Evolutionary conservation across 2,329 filamentous ascomycete genomes (phyloP).

Genomic region (Trichoderma brevicompactum): DNA sequence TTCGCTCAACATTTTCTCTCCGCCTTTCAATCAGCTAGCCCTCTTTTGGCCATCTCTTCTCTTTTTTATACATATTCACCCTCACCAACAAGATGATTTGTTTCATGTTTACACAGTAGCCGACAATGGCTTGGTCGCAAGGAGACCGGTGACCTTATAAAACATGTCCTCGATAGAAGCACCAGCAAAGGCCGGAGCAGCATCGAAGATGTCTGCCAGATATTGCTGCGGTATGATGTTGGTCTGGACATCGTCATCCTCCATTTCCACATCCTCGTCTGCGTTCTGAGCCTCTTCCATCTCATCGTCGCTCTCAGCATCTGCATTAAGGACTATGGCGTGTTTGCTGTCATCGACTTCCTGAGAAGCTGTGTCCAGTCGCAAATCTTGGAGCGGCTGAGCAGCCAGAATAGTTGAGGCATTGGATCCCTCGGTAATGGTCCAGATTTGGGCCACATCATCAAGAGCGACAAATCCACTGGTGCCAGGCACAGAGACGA

Average conservation of each 20-base stretch:
- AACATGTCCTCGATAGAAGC: constrained; percentile 77
- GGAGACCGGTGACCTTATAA: constrained; percentile 66
- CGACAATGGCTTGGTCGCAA: constrained; percentile 59
- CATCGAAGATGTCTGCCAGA: constrained; percentile 71
- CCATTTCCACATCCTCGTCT: constrained; percentile 52
- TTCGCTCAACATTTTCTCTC: not conserved
- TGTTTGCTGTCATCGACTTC: constrained; percentile 37
- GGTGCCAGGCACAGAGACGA: constrained; percentile 66
- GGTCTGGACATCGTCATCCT: constrained; percentile 54
- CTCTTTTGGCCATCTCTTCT: not conserved
- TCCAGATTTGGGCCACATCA: constrained; percentile 73
- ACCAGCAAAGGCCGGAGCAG: constrained; percentile 68
- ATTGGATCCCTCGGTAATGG: constrained; percentile 62
- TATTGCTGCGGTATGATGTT: constrained; percentile 70
- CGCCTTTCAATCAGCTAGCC: not conserved
- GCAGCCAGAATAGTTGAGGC: constrained; percentile 57
- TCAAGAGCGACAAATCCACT: constrained; percentile 79
- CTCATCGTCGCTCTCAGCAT: constrained; percentile 50
- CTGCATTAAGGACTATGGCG: constrained; percentile 43
- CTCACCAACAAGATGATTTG: not conserved
- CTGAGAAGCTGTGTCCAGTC: constrained; percentile 48
- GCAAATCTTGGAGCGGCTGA: constrained; percentile 59
- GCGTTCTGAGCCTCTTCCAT: constrained; percentile 41
- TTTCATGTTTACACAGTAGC: constrained; percentile 30
- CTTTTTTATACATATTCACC: not conserved